phyloP scores from a whole-genome alignment of 805 yeast genomes.

The Barnettozyma vustinii region DNA sequence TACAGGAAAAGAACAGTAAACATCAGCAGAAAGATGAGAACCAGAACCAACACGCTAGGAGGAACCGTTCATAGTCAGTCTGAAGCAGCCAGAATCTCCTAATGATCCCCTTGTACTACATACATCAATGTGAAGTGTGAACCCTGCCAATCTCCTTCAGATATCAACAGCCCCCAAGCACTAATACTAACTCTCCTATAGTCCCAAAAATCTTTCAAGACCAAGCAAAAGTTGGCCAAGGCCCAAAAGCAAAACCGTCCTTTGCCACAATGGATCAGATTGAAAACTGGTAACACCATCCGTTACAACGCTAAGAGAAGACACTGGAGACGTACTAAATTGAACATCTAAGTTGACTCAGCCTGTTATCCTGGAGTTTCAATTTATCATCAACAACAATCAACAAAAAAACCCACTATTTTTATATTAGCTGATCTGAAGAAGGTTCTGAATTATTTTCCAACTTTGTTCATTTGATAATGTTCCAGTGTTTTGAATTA shows the following conservation, averaged over 20 bases:
- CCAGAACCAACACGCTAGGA: too few species aligned
- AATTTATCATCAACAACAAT: constrained; percentile 4
- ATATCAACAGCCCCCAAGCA: background rate
- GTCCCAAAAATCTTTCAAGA: constrained; percentile 94
- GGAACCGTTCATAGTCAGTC: too few species aligned
- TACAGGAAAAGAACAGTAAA: background rate
- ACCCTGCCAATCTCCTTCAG: background rate
- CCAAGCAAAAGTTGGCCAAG: constrained; percentile 98
- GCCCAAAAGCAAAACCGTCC: constrained; percentile 99
- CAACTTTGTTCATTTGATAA: background rate
- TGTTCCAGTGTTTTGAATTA: background rate
- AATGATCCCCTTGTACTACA: too few species aligned
- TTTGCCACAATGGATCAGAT: constrained; percentile 99
- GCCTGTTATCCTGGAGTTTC: constrained; percentile 1
- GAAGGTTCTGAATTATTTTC: constrained; percentile 4
- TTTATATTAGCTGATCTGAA: constrained; percentile 1
- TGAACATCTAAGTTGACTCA: constrained; percentile 66
- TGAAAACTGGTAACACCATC: constrained; percentile 95
- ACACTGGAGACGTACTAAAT: constrained; percentile 99
- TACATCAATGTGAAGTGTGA: too few species aligned
- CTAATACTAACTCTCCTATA: constrained; percentile 26
- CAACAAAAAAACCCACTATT: constrained; percentile 6
- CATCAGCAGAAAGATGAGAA: background rate
- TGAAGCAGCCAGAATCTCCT: background rate
- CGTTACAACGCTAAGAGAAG: constrained; percentile 99